Evolutionary conservation across 495 filamentous ascomycete genomes (phyloP), one percentile per base, ranked within the genome.

Genomic region (Neurospora terricola): DNA sequence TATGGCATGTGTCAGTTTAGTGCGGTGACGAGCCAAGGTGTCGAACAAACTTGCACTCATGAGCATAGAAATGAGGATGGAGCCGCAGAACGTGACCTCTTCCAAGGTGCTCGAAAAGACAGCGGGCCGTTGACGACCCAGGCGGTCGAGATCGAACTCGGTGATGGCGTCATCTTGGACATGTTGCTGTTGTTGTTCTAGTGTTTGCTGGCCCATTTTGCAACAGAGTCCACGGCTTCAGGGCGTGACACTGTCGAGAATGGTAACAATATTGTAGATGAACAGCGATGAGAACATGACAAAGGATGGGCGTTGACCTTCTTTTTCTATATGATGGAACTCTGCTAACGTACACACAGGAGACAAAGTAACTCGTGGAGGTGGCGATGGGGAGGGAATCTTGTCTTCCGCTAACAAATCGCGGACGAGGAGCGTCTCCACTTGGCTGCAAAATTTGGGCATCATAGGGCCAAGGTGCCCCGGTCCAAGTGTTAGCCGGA

Each of bases 11-110:
- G 75, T 69, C 43, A 69, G 42, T 42, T 69, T 10, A 37, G 70
- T 74, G 70, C 10, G 70, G 69, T 9, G 12, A 34, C 14, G 30
- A 73, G 59, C 54, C 54, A 43, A 36, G 38, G 70, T 40, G 36
- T 14, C 45, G 37, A 69, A 62, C 14, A 8, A 54, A 82, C 88
- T 74, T 83, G 89, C 91, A 43, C 90, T 87, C 76, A 96, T 84
- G 38, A 93, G 85, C 76, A 94, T 89, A 38, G 92, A 93, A 82
- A 92, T 88, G 34, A 90, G 83, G 45, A 96, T 85, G 0, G 91
- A 90, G 74, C 91, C 88, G 77, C 90, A 88, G 76, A 96, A 97
- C 4, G 88, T 86, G 21, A 90, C 75, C 78, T 96, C 93, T 4
- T 86, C 80, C 80, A 87, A 87, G 39, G 84, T 73, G 37, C 86